Conservation (phyloP, 208 protist genomes). For the Leishmania turanica region DNA sequence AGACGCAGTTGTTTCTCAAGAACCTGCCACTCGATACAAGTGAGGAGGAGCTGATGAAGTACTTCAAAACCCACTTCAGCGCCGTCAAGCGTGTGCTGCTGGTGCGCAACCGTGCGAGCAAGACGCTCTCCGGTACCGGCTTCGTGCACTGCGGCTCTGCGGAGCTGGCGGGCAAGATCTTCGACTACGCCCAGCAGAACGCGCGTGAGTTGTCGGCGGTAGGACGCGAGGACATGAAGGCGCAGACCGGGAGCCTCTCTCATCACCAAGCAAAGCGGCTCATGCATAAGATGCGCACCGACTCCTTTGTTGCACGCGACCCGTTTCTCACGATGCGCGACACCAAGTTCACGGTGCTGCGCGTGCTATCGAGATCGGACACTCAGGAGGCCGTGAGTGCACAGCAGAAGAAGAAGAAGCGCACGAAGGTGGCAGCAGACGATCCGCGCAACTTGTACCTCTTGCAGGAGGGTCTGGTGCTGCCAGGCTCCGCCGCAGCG, state of each 20-base stretch:
- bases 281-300: conserved; percentile 74
- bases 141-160: conserved; percentile 86
- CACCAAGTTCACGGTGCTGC: conserved; percentile 83
- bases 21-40: conserved; percentile 83
- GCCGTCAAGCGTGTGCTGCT: conserved; percentile 82
- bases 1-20: conserved; percentile 91
- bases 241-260: conserved; percentile 78
- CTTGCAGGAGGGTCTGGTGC: conserved; percentile 87
- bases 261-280: conserved; percentile 82
- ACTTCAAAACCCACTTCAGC: conserved; percentile 79
- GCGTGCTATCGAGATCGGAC: conserved; percentile 81
- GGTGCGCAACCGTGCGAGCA: conserved; percentile 71
- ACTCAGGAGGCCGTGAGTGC: conserved; percentile 77
- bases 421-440: conserved; percentile 87
- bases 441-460: conserved; percentile 91
- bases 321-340: conserved; percentile 87
- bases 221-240: conserved; percentile 60
- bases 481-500: conserved; percentile 74
- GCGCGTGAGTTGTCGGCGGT: conserved; percentile 79
- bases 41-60: conserved; percentile 78
- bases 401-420: conserved; percentile 90
- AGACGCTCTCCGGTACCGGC: conserved; percentile 76
- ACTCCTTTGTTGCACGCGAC: conserved; percentile 67
- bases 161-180: conserved; percentile 77
- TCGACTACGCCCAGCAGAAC: conserved; percentile 84